Conservation (phyloP, 2,329 filamentous ascomycete genomes). For the Akanthomyces muscarius region DNA sequence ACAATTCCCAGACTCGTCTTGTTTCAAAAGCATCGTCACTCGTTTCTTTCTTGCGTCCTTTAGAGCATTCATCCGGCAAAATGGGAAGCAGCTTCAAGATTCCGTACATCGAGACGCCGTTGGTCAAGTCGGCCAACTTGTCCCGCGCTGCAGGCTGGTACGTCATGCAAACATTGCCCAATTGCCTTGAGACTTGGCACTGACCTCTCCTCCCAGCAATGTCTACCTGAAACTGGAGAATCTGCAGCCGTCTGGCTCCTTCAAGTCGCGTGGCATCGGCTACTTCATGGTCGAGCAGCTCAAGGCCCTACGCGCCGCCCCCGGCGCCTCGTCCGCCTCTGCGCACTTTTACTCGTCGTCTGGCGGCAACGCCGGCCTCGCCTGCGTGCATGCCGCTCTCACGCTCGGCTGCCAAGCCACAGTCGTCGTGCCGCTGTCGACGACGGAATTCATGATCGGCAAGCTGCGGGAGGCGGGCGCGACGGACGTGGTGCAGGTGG, state of each 20-base stretch:
- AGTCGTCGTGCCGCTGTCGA: conserved; percentile 65
- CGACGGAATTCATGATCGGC: conserved; percentile 61
- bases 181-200: background rate
- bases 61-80: background rate
- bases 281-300: conserved; percentile 57
- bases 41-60: background rate
- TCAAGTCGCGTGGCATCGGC: conserved; percentile 76
- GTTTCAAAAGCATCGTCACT: background rate
- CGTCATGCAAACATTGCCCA: conserved; percentile 23
- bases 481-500: conserved; percentile 58
- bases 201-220: conserved; percentile 43
- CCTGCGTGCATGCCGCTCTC: conserved; percentile 67
- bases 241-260: conserved; percentile 75
- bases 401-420: conserved; percentile 60
- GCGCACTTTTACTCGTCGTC: conserved; percentile 68
- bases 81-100: conserved; percentile 16
- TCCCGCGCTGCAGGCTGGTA: conserved; percentile 66
- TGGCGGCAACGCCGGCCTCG: conserved; percentile 77
- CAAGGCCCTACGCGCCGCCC: conserved; percentile 25
- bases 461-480: conserved; percentile 64
- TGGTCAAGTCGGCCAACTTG: conserved; percentile 60
- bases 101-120: conserved; percentile 66
- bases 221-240: conserved; percentile 81
- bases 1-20: background rate
- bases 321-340: conserved; percentile 6